Base-by-base conservation (phyloP, 352 stramenopile genomes). In the Lagenidium sp. region DNA sequence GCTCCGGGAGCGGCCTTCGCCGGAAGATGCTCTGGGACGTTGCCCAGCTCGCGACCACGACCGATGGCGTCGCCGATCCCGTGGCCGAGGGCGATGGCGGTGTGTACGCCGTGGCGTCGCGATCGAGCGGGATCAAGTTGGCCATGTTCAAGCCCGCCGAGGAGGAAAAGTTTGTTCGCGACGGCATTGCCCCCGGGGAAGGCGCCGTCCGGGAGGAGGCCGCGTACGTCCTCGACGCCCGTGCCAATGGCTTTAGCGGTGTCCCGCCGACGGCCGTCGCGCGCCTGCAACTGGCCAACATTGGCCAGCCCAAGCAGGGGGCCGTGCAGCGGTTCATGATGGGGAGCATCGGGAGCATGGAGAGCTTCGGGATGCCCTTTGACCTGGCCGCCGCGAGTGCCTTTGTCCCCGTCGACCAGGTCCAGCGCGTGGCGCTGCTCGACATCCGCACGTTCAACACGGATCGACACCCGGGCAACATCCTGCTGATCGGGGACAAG, bases 371-470 rank as follows among this genome's bases (percentile, higher is more conserved):
- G 21, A 86, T 89, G 74, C 69, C 74, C 2, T 82, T 80, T 19
- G 62, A 86, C 13, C 54, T 79, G 4, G 42, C 50, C 2, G 79
- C 80, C 41, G 74, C 77, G 1, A 51, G 52, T n/a, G 58, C 63
- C 35, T 89, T 89, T 30, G 71, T 82, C 1, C 59, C 71, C 0
- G 69, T 84, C 1, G 73, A 85, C 6, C 77, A 95, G 35, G 74
- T 95, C 16, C 82, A 94, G 23, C 69, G 69, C 37, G 92, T 95
- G 34, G 83, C 66, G 0, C 36, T 95, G 16, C 50, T 95, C 12
- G 82, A 95, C 24, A 47, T 92, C 12, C 73, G 83, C 2, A 58
- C 94, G 23, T 90, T 91, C 57, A 95, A 95, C 45, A 88, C 73
- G 15, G 82, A 95, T 46, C 76, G 83, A 8, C 81, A 95, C 38